Percentiles rank a stretch among this genome's conserved stretches.
Evolutionary conservation across 179 eudicot species (phyloP).

Genomic region (Nepenthes alata): DNA sequence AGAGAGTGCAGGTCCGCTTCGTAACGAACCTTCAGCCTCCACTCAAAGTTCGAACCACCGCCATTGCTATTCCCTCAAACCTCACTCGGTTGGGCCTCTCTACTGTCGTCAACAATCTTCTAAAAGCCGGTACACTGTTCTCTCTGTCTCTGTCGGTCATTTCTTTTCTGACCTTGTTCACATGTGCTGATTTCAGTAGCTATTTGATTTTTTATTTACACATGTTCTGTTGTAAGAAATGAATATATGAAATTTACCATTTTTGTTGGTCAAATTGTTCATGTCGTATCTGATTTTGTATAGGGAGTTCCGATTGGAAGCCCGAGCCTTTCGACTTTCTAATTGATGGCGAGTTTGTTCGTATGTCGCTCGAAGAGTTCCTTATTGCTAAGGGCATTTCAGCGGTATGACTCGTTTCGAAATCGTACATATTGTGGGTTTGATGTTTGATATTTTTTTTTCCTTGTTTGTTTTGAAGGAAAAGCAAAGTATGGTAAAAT

Average conservation of each 20-base stretch:
- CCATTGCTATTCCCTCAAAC: slow-evolving; percentile 58
- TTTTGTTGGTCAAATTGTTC: background rate
- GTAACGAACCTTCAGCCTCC: slow-evolving; percentile 49
- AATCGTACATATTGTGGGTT: background rate
- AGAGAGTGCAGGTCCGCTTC: slow-evolving; percentile 69
- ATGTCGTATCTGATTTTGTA: background rate
- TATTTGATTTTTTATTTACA: background rate
- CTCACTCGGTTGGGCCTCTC: slow-evolving; percentile 77
- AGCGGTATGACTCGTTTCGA: slow-evolving; percentile 32
- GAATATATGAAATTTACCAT: background rate
- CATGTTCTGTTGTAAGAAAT: background rate
- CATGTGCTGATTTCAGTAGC: background rate
- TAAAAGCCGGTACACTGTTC: slow-evolving; percentile 31
- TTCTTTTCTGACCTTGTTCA: background rate
- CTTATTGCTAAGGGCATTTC: slow-evolving; percentile 82
- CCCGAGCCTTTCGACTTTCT: slow-evolving; percentile 78
- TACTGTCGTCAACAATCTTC: slow-evolving; percentile 56
- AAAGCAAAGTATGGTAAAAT: too few relatives aligned
- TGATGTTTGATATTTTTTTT: background rate
- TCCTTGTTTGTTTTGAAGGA: too few relatives aligned
- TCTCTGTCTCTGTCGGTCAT: background rate
- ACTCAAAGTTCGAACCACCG: slow-evolving; percentile 37
- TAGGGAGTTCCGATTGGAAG: slow-evolving; percentile 63
- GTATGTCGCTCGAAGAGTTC: slow-evolving; percentile 86
- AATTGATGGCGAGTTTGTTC: slow-evolving; percentile 71